Conservation (phyloP, 495 filamentous ascomycete species). For the Trichoderma reesei region DNA sequence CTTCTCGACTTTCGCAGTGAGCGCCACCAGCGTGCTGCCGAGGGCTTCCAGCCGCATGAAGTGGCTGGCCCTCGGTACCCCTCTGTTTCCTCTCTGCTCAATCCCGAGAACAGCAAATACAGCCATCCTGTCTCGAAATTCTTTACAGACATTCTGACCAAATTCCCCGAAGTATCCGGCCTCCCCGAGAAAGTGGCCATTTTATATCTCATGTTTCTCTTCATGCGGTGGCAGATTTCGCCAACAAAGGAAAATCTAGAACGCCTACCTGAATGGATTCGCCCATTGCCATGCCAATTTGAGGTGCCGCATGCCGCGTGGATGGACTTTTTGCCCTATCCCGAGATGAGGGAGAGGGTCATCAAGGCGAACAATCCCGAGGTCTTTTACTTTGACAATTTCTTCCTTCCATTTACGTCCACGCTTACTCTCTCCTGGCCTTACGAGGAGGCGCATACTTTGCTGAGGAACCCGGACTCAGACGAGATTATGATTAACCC, state of each 20-base stretch:
- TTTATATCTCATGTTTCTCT: constrained; percentile 71
- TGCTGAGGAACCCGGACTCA: constrained; percentile 44
- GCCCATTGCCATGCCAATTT: constrained; percentile 52
- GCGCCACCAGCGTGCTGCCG: constrained; percentile 50
- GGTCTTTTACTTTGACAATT: constrained; percentile 55
- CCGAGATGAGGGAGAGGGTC: constrained; percentile 57
- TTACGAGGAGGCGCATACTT: constrained; percentile 54
- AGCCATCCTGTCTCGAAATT: constrained; percentile 71
- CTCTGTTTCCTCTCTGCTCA: constrained; percentile 61
- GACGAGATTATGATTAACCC: constrained; percentile 65
- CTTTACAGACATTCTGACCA: constrained; percentile 68
- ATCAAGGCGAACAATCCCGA: constrained; percentile 35
- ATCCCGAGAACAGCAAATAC: constrained; percentile 47
- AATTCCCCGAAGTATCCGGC: constrained; percentile 57
- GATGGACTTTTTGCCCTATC: constrained; percentile 72
- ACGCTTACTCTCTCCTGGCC: constrained; percentile 69
- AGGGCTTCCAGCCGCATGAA: constrained; percentile 48
- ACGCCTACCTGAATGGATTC: constrained; percentile 57
- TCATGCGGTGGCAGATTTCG: constrained; percentile 73
- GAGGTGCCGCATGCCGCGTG: constrained; percentile 58
- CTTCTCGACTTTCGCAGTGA: constrained; percentile 69
- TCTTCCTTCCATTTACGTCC: constrained; percentile 68
- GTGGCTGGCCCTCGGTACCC: constrained; percentile 67
- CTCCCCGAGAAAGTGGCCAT: constrained; percentile 71
- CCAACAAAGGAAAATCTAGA: constrained; percentile 67